phyloP scores from a whole-genome alignment of 2,329 filamentous ascomycete species.

The Neocatenulostroma microsporum region DNA sequence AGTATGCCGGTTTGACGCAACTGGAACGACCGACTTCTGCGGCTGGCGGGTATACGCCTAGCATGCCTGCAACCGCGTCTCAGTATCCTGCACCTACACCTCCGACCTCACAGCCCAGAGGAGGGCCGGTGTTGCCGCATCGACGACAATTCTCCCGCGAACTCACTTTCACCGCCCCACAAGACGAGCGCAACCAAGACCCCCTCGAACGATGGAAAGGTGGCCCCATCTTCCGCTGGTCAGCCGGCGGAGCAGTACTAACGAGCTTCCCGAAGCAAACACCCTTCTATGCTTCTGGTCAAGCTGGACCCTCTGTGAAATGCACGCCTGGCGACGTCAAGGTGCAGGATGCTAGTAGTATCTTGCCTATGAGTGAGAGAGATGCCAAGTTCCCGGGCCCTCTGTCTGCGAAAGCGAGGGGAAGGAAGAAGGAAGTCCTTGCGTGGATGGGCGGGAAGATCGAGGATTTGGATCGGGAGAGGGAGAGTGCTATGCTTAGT shows the following conservation, averaged over 20 bases:
- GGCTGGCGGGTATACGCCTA: conserved; percentile 26
- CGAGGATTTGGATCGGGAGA: conserved; percentile 56
- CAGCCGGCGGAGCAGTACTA: conserved; percentile 72
- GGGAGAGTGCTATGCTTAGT: conserved; percentile 41
- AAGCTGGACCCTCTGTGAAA: conserved; percentile 67
- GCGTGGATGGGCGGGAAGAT: conserved; percentile 75
- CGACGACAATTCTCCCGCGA: conserved; percentile 41
- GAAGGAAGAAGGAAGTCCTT: conserved; percentile 89
- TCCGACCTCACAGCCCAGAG: conserved; percentile 1
- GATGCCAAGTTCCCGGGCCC: conserved; percentile 83
- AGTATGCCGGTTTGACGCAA: conserved; percentile 34
- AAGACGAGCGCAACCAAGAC: conserved; percentile 56
- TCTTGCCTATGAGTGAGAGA: conserved; percentile 62
- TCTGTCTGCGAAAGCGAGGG: conserved; percentile 77
- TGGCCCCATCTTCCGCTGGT: conserved; percentile 77
- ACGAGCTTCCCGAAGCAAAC: conserved; percentile 84
- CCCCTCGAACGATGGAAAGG: conserved; percentile 86
- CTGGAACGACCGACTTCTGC: conserved; percentile 50
- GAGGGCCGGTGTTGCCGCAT: conserved; percentile 24
- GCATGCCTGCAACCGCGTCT: conserved; percentile 15
- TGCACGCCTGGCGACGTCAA: conserved; percentile 75
- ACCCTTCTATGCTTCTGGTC: conserved; percentile 73
- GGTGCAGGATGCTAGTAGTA: conserved; percentile 65
- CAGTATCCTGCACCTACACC: too few species aligned
- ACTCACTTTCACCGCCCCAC: conserved; percentile 49